phyloP scores from a whole-genome alignment of 2,329 filamentous ascomycete genomes.

The Cladophialophora bantiana region DNA sequence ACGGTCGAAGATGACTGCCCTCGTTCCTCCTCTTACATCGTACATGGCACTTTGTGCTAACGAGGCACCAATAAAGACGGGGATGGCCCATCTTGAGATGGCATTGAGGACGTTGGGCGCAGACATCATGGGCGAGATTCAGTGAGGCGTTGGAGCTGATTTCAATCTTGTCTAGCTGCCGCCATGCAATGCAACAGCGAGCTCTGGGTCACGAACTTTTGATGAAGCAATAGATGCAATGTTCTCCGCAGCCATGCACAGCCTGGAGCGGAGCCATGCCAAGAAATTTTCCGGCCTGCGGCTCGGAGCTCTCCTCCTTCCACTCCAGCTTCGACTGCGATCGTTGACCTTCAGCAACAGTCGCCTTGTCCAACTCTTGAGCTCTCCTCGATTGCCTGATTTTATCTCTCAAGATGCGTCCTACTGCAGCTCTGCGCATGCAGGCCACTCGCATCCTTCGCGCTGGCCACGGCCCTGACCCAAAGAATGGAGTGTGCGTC shows the following conservation, averaged over 20 bases:
- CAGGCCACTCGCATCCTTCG: constrained; percentile 37
- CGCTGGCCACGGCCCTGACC: constrained; percentile 45
- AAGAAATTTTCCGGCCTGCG: constrained; percentile 3
- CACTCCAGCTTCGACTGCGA: neutral
- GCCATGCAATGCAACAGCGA: neutral
- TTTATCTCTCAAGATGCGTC: constrained; percentile 35
- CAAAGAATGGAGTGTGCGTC: constrained; percentile 53
- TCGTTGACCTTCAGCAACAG: constrained; percentile 4
- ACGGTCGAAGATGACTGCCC: constrained; percentile 98
- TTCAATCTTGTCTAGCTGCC: neutral
- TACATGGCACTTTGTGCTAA: constrained; percentile 83
- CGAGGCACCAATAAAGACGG: constrained; percentile 71
- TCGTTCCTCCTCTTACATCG: constrained; percentile 93
- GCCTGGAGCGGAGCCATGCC: neutral
- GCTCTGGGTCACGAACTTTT: constrained; percentile 7
- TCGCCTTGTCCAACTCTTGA: neutral
- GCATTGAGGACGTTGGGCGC: constrained; percentile 61
- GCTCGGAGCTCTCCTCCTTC: neutral
- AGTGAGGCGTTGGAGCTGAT: neutral
- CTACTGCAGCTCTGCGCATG: constrained; percentile 36
- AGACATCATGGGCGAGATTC: constrained; percentile 25
- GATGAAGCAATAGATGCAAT: neutral
- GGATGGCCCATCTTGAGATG: constrained; percentile 74
- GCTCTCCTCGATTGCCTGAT: neutral
- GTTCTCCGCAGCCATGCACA: constrained; percentile 7